A percentile compares a stretch with the other conserved stretches of the same genome.
Evolutionary conservation across 2,329 filamentous ascomycete species (phyloP).

Genomic region (Colletotrichum sp.): DNA sequence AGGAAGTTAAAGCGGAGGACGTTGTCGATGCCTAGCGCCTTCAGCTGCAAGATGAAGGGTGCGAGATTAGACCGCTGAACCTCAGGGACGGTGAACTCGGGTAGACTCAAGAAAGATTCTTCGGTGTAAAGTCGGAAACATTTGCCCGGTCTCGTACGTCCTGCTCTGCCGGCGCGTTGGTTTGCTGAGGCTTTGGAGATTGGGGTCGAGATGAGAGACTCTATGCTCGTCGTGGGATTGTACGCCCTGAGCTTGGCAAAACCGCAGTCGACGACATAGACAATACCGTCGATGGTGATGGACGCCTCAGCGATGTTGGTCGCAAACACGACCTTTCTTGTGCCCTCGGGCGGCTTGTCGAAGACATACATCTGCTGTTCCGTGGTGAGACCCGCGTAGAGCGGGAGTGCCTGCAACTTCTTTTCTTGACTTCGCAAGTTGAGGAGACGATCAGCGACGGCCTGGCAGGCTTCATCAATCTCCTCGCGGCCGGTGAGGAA

Average conservation of each 20-base stretch:
- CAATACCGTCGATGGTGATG: conserved; percentile 90
- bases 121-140: conserved; percentile 95
- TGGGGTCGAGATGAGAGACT: conserved; percentile 81
- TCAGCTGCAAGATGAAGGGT: conserved; percentile 86
- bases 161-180: conserved; percentile 88
- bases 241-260: conserved; percentile 91
- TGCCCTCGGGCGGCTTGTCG: conserved; percentile 80
- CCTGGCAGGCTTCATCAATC: conserved; percentile 83
- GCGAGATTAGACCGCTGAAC: conserved; percentile 93
- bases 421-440: conserved; percentile 43
- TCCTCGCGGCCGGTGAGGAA: conserved; percentile 94
- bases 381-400: conserved; percentile 87
- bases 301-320: conserved; percentile 98
- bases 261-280: conserved; percentile 88
- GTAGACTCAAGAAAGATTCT: conserved; percentile 67
- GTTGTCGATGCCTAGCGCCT: conserved; percentile 95
- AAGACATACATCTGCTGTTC: conserved; percentile 97
- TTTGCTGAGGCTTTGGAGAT: conserved; percentile 92
- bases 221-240: conserved; percentile 84
- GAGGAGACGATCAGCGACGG: conserved; percentile 51
- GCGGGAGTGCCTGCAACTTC: conserved; percentile 73
- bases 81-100: conserved; percentile 81
- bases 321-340: conserved; percentile 88
- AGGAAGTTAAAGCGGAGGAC: conserved; percentile 90
- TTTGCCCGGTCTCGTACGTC: conserved; percentile 88